phyloP scores from a whole-genome alignment of 306 rosid species.

The Begonia fuchsioides region DNA sequence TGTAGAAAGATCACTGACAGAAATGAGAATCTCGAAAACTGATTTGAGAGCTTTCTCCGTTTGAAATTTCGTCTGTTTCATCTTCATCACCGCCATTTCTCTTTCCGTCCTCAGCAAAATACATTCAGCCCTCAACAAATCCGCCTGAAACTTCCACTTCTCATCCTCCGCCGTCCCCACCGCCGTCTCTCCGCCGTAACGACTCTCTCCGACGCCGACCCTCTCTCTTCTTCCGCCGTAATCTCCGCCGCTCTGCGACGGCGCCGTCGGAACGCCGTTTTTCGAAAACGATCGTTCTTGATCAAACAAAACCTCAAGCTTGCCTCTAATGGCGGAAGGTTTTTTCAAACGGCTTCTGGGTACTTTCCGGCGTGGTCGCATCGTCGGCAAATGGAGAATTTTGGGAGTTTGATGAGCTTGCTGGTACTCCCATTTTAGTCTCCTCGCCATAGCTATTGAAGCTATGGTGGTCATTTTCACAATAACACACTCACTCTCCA shows the following conservation, averaged over 20 bases:
- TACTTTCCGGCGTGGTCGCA: slow-evolving; percentile 41
- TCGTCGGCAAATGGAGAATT: slow-evolving; percentile 61
- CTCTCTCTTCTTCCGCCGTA: slow-evolving; percentile 53
- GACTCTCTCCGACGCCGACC: too few species aligned
- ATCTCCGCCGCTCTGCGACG: slow-evolving; percentile 28
- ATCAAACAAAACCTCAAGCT: slow-evolving; percentile 48
- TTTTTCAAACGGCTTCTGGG: slow-evolving; percentile 17
- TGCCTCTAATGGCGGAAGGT: slow-evolving; percentile 20
- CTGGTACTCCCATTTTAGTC: slow-evolving; percentile 60
- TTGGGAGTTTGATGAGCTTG: slow-evolving; percentile 71
- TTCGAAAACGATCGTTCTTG: slow-evolving; percentile 25
- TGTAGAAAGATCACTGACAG: slow-evolving; percentile 32
- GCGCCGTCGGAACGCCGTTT: slow-evolving; percentile 29
- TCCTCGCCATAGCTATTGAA: slow-evolving; percentile 23
- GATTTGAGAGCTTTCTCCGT: slow-evolving; percentile 51
- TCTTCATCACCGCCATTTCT: slow-evolving; percentile 51
- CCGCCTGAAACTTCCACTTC: slow-evolving; percentile 87
- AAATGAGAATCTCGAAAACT: slow-evolving; percentile 54
- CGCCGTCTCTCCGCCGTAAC: neutral
- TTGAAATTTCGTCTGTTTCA: slow-evolving; percentile 34
- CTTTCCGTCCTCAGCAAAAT: slow-evolving; percentile 84
- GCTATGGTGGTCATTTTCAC: slow-evolving; percentile 24
- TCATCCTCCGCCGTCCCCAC: slow-evolving; percentile 33
- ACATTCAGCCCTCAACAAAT: slow-evolving; percentile 90
- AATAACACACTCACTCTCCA: neutral